Conservation (phyloP, 1,139 yeast species). For the Hemisphaericaspora subhashii region DNA sequence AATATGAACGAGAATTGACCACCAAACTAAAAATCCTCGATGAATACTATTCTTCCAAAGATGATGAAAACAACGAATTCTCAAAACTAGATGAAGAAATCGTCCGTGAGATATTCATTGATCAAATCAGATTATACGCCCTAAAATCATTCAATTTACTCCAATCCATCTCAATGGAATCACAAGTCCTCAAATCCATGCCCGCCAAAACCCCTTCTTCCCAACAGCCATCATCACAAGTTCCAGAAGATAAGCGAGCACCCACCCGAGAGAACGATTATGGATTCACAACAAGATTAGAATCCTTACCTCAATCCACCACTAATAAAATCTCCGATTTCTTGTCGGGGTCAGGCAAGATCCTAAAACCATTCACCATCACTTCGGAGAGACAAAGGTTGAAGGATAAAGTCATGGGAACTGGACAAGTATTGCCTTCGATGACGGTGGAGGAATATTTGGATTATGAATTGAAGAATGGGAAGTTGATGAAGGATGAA, state of each 20-base stretch:
- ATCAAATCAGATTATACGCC: constrained; percentile 53
- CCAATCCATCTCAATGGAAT: constrained; percentile 58
- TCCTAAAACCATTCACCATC: constrained; percentile 81
- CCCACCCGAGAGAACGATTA: constrained; percentile 24
- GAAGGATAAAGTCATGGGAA: constrained; percentile 72
- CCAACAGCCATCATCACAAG: constrained; percentile 11
- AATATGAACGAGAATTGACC: constrained; percentile 56
- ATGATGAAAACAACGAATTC: constrained; percentile 26
- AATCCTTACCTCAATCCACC: constrained; percentile 36
- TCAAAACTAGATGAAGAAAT: constrained; percentile 59
- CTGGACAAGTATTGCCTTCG: constrained; percentile 91
- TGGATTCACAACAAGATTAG: constrained; percentile 57
- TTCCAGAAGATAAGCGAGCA: constrained; percentile 15
- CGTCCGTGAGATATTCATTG: constrained; percentile 52
- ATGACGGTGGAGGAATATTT: constrained; percentile 93
- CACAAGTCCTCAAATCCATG: constrained; percentile 43
- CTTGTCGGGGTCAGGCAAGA: constrained; percentile 69
- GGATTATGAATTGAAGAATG: constrained; percentile 81
- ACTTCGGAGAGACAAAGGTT: constrained; percentile 60
- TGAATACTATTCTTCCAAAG: constrained; percentile 18
- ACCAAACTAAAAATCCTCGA: constrained; percentile 41
- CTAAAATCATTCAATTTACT: constrained; percentile 54
- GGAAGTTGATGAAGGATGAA: constrained; percentile 68
- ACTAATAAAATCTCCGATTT: constrained; percentile 33
- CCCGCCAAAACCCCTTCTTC: constrained; percentile 4